Percentiles rank a stretch among this genome's conserved stretches.
phyloP scores from a whole-genome alignment of 495 filamentous ascomycete species.

The Penicillium pancosmium region DNA sequence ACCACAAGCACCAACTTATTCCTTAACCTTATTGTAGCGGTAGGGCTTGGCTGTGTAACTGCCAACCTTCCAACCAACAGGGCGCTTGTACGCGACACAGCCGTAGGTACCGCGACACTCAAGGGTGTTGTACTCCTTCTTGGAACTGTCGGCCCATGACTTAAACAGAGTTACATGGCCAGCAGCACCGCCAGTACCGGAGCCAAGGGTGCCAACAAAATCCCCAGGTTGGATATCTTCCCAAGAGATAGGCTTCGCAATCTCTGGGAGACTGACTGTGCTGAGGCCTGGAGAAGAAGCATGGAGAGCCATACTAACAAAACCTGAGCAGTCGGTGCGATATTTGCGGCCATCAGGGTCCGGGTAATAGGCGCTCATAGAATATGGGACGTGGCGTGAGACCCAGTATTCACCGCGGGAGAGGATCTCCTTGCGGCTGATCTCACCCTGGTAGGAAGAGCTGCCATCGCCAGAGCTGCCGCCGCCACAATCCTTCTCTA shows the following conservation, averaged over 20 bases:
- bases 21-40: slow-evolving; percentile 14
- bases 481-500: slow-evolving; percentile 14
- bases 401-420: slow-evolving; percentile 19
- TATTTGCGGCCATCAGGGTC: slow-evolving; percentile 19
- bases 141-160: slow-evolving; percentile 19
- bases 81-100: slow-evolving; percentile 19
- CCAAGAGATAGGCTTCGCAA: slow-evolving; percentile 18
- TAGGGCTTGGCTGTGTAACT: slow-evolving; percentile 19
- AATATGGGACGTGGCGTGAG: slow-evolving; percentile 18
- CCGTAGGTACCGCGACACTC: slow-evolving; percentile 21
- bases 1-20: slow-evolving; percentile 3
- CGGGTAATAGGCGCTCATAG: slow-evolving; percentile 18
- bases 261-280: slow-evolving; percentile 19
- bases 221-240: slow-evolving; percentile 16
- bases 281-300: slow-evolving; percentile 12
- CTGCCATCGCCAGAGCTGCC: slow-evolving; percentile 15
- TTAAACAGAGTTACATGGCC: slow-evolving; percentile 21
- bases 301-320: slow-evolving; percentile 22
- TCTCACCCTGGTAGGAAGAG: slow-evolving; percentile 21
- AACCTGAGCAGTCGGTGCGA: slow-evolving; percentile 20
- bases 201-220: slow-evolving; percentile 18
- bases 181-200: slow-evolving; percentile 20
- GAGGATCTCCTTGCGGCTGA: slow-evolving; percentile 21
- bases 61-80: slow-evolving; percentile 22
- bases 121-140: slow-evolving; percentile 24